Conservation (phyloP, 169 alveolate genomes). For the Amoebophrya sp. region DNA sequence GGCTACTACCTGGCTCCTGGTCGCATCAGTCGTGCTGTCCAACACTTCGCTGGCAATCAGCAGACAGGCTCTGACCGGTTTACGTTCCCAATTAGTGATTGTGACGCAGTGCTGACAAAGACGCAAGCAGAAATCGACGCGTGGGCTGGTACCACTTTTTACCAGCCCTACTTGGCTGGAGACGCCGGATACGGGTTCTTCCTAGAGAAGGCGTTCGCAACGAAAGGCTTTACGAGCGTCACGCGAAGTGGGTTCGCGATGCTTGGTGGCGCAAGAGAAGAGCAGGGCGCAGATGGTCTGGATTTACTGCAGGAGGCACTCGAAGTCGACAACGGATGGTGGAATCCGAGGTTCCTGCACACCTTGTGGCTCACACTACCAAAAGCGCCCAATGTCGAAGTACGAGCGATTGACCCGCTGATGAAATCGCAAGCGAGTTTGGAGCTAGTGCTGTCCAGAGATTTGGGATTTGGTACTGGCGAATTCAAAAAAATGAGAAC, state of each 20-base stretch:
- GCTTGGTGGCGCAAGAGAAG: not conserved
- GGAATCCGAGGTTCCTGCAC: not conserved
- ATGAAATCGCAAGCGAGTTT: not conserved
- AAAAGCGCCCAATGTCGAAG: not conserved
- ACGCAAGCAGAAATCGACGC: not conserved
- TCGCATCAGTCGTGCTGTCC: not conserved
- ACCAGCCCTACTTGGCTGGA: not conserved
- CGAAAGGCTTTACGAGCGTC: not conserved
- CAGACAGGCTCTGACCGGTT: not conserved
- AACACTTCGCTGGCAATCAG: not conserved
- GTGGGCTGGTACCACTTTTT: not conserved
- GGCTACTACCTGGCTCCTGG: not conserved
- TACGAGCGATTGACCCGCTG: not conserved
- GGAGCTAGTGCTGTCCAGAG: not conserved
- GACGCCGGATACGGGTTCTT: not conserved
- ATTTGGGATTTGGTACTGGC: too few relatives aligned
- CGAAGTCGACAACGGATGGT: not conserved
- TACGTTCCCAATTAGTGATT: not conserved
- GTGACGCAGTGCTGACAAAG: not conserved
- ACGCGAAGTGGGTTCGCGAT: not conserved
- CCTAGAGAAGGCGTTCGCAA: not conserved
- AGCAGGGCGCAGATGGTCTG: not conserved
- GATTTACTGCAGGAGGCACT: not conserved
- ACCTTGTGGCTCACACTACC: not conserved
- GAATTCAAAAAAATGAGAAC: too few relatives aligned